phyloP scores from a whole-genome alignment of 2,329 filamentous ascomycete genomes.

The Fusarium veterinarium region DNA sequence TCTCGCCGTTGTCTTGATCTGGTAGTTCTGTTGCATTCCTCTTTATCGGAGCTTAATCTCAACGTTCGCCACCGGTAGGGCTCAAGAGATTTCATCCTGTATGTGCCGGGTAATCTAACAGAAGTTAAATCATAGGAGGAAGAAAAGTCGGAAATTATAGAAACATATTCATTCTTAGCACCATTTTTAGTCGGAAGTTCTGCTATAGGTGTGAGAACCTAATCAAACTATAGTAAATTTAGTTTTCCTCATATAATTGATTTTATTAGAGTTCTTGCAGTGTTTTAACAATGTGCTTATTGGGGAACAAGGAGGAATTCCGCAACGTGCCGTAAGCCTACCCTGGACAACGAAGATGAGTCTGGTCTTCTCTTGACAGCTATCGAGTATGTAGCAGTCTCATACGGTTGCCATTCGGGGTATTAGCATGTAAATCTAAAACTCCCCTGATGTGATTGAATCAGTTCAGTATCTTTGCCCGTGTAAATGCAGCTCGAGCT shows the following conservation, averaged over 20 bases:
- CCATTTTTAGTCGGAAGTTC: neutral
- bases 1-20: constrained; percentile 3
- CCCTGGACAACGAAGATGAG: neutral
- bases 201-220: neutral
- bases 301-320: neutral
- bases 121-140: neutral
- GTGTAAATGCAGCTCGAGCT: neutral
- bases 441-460: neutral
- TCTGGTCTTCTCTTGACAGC: neutral
- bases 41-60: neutral
- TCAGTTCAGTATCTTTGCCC: fast-evolving
- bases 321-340: neutral
- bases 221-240: neutral
- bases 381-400: neutral
- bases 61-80: neutral
- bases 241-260: neutral
- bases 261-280: too few relatives aligned
- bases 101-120: neutral
- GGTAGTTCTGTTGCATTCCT: neutral
- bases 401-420: fast-evolving
- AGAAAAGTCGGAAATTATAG: neutral
- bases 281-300: neutral
- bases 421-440: too few relatives aligned
- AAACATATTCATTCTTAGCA: neutral
- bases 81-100: neutral